These are phyloP conservation scores for Eragrostis curvula DNA, from an alignment of 176 grass and related monocot genomes.

Conservation along the genomic window DNA sequence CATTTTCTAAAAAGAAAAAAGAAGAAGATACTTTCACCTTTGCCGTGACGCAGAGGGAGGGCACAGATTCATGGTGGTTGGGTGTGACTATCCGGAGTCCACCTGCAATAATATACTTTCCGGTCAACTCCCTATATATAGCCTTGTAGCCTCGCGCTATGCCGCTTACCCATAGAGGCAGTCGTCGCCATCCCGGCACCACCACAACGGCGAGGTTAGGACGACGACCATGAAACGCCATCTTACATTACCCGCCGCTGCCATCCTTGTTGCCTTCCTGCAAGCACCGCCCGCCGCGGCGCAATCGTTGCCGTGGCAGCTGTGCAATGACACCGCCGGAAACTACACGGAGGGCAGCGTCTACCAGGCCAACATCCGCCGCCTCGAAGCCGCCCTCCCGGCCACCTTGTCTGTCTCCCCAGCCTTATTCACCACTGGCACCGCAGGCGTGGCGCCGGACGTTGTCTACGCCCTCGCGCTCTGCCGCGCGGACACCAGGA, in stretches of 20 bases:
- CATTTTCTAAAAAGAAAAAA: no score
- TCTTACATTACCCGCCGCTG: neutral
- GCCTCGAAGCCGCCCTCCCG: constrained; percentile 19
- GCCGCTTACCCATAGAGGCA: no score
- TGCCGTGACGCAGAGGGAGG: no score
- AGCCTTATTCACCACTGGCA: constrained; percentile 21
- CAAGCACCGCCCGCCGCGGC: neutral
- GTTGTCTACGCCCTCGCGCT: constrained; percentile 36
- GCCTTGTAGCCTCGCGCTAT: no score
- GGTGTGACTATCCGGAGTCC: no score
- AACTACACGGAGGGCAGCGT: constrained; percentile 41
- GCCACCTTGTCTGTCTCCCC: constrained; percentile 8
- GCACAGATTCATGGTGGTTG: no score
- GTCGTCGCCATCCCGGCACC: neutral
- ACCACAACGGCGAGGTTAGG: neutral
- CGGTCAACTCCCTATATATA: no score
- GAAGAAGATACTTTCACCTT: no score
- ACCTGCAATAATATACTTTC: no score
- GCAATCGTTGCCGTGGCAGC: constrained; percentile 39
- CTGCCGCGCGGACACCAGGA: constrained; percentile 50
- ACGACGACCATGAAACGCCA: neutral
- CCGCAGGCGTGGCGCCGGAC: constrained; percentile 34
- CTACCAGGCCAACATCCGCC: constrained; percentile 41
- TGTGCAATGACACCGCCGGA: neutral
- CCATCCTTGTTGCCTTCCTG: neutral